Conservation (phyloP, 2,329 filamentous ascomycete genomes). For the Fusarium fracticaudum region DNA sequence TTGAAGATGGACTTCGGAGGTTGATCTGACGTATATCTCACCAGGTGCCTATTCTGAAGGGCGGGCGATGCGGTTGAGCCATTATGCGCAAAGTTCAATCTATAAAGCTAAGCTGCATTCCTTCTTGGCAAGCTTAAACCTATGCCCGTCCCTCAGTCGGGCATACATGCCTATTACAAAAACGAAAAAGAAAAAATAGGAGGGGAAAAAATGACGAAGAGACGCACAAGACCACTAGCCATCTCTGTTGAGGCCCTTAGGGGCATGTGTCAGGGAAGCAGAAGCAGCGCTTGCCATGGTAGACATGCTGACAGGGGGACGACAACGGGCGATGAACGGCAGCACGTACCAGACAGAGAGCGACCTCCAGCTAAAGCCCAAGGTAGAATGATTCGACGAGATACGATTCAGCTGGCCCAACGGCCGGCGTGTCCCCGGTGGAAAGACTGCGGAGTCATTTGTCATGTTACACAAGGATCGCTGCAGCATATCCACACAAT, state of each 20-base stretch:
- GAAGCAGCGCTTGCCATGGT: not conserved
- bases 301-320: slow-evolving; percentile 11
- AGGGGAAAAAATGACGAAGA: slow-evolving; percentile 1
- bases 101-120: slow-evolving; percentile 3
- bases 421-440: slow-evolving; percentile 9
- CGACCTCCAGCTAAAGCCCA: slow-evolving; percentile 1
- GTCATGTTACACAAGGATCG: slow-evolving; percentile 35
- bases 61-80: not conserved
- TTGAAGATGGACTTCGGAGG: slow-evolving; percentile 91
- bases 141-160: not conserved
- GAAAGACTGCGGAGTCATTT: slow-evolving; percentile 11
- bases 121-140: slow-evolving; percentile 13
- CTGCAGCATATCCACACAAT: not conserved
- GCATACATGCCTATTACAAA: slow-evolving; percentile 8
- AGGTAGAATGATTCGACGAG: not conserved
- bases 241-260: not conserved
- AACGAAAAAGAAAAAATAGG: not conserved
- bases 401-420: slow-evolving; percentile 9
- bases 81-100: slow-evolving; percentile 6
- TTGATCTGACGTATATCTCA: slow-evolving; percentile 28
- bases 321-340: not conserved
- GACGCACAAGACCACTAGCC: not conserved
- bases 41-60: not conserved
- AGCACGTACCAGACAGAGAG: not conserved
- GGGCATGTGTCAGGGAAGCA: not conserved